Evolutionary conservation across 1,139 yeast genomes (phyloP).

Genomic region (Arxiozyma telluris): DNA sequence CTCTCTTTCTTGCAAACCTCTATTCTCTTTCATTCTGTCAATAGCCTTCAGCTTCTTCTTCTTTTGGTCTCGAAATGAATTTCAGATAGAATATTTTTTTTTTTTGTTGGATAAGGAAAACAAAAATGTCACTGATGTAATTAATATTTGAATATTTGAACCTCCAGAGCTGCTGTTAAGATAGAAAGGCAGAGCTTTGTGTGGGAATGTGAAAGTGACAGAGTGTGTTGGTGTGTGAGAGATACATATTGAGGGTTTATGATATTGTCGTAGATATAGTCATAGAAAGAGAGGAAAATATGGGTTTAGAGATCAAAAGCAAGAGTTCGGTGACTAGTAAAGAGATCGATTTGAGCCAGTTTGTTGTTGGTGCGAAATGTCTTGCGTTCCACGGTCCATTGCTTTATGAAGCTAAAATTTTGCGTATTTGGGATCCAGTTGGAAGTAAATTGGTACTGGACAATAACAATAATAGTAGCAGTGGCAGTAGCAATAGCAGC

Average conservation of each 20-base stretch:
- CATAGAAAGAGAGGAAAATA: no score
- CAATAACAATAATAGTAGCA: no score
- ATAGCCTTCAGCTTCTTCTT: neutral
- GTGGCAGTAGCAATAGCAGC: neutral
- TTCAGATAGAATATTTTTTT: neutral
- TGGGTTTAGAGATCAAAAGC: slow-evolving; percentile 34
- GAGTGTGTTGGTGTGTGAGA: no score
- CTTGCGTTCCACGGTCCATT: slow-evolving; percentile 44
- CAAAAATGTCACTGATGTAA: no score
- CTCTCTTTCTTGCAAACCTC: neutral
- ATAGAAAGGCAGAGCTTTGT: no score
- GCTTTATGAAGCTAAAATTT: slow-evolving; percentile 78
- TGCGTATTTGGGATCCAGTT: slow-evolving; percentile 18
- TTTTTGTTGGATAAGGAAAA: neutral
- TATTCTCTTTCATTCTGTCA: neutral
- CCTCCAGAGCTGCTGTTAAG: no score
- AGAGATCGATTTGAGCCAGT: neutral
- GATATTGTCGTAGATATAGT: no score
- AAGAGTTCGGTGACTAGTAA: neutral
- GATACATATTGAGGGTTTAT: no score
- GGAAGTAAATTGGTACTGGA: neutral
- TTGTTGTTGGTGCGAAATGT: neutral
- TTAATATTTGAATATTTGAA: no score
- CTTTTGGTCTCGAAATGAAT: neutral
- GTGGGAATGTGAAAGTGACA: no score